Evolutionary conservation across 169 alveolate genomes (phyloP).

Genomic region (Plasmodium gonderi): DNA sequence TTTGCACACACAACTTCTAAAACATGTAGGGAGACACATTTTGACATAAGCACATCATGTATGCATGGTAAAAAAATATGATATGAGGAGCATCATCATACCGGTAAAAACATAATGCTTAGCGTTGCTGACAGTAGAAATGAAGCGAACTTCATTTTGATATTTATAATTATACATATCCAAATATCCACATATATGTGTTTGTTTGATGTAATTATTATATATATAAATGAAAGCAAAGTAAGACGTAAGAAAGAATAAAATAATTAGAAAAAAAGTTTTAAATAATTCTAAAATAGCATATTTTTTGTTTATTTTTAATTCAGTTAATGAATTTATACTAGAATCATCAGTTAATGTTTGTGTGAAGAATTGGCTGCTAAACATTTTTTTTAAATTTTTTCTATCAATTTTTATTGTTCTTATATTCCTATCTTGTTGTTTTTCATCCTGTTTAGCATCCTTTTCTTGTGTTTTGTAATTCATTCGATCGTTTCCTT

Average conservation of each 20-base stretch:
- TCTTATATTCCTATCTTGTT: not conserved
- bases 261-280: not conserved
- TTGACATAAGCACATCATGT: too few relatives aligned
- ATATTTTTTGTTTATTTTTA: constrained; percentile 39
- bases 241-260: constrained; percentile 29
- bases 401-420: constrained; percentile 62
- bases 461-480: too few relatives aligned
- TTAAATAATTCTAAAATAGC: constrained; percentile 32
- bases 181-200: constrained; percentile 14
- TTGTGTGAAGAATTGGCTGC: constrained; percentile 71
- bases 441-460: not conserved
- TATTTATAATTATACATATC: constrained; percentile 60
- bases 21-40: too few relatives aligned
- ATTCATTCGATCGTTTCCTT: too few relatives aligned
- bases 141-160: constrained; percentile 17
- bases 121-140: constrained; percentile 23
- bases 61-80: not conserved
- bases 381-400: constrained; percentile 46
- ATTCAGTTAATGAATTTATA: constrained; percentile 1
- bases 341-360: constrained; percentile 61
- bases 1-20: too few relatives aligned
- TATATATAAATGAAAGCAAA: constrained; percentile 42
- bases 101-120: constrained; percentile 49
- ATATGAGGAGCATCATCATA: not conserved
- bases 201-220: not conserved